Conservation (phyloP, 2,329 filamentous ascomycete genomes). For the Aspergillus latus region DNA sequence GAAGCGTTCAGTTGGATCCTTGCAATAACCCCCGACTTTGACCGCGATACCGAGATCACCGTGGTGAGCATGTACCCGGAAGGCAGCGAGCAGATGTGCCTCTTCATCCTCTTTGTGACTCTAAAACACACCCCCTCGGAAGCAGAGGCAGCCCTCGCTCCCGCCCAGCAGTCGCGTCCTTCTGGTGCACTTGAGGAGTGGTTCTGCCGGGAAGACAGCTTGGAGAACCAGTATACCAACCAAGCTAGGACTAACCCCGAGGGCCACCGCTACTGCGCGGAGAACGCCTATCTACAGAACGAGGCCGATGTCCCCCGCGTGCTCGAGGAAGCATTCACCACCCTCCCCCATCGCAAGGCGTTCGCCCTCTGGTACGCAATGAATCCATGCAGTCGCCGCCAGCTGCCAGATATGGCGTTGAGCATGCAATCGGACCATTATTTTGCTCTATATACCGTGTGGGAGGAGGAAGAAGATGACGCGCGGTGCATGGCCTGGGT, state of each 20-base stretch:
- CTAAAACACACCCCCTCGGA: constrained; percentile 19
- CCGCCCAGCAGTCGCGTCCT: constrained; percentile 28
- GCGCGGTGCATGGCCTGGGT: constrained; percentile 48
- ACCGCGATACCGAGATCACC: constrained; percentile 26
- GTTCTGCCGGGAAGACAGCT: constrained; percentile 36
- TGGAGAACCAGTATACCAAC: constrained; percentile 36
- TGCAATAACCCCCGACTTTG: constrained; percentile 12
- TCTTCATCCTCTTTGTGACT: constrained; percentile 21
- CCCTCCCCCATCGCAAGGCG: constrained; percentile 47
- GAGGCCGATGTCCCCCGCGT: constrained; percentile 48
- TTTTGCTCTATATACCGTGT: constrained; percentile 55
- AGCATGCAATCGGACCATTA: constrained; percentile 59
- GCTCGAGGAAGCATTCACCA: constrained; percentile 50
- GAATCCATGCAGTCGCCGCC: constrained; percentile 48
- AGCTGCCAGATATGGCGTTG: constrained; percentile 53
- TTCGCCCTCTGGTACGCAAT: constrained; percentile 55
- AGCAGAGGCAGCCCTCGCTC: constrained; percentile 18
- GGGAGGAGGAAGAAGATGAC: constrained; percentile 52
- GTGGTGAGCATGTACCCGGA: constrained; percentile 37
- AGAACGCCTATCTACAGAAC: constrained; percentile 54
- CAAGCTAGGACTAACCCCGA: constrained; percentile 50
- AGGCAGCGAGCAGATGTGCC: constrained; percentile 29
- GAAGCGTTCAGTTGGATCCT: constrained; percentile 52
- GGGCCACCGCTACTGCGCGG: constrained; percentile 51
- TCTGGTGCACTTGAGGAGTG: constrained; percentile 4